These are phyloP conservation scores for Daedalea quercina DNA, from an alignment of 768 basidiomycete genomes.

Conservation along the genomic window DNA sequence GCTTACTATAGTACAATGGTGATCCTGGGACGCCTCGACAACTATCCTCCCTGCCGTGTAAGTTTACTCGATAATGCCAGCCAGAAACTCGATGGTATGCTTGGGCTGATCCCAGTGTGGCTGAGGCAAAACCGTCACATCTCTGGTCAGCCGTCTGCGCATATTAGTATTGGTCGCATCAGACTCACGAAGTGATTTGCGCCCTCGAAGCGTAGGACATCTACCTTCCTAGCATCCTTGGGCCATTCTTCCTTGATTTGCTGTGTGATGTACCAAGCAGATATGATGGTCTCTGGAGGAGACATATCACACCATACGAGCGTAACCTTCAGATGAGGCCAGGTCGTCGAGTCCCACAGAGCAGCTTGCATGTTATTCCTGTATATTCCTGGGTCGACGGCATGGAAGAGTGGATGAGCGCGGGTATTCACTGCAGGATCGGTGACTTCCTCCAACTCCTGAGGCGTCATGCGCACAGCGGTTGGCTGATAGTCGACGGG, in stretches of 20 bases:
- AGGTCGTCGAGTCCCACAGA: neutral
- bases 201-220: neutral
- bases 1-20: too few relatives aligned
- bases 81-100: neutral
- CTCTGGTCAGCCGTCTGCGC: neutral
- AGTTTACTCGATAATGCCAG: neutral
- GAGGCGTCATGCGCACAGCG: neutral
- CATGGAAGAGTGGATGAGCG: neutral
- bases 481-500: neutral
- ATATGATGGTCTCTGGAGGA: neutral
- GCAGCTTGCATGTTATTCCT: neutral
- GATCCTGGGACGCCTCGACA: too few relatives aligned
- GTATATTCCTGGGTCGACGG: neutral
- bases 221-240: neutral
- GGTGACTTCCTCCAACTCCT: neutral
- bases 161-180: neutral
- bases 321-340: neutral
- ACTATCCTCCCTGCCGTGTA: too few relatives aligned
- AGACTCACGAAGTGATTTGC: slow-evolving; percentile 5
- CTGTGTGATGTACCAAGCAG: neutral
- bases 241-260: neutral
- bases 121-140: neutral
- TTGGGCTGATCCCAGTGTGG: slow-evolving; percentile 1
- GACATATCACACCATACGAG: slow-evolving; percentile 5
- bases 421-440: neutral